phyloP scores from a whole-genome alignment of 805 yeast species.

The Ogataea thermomethanolica region DNA sequence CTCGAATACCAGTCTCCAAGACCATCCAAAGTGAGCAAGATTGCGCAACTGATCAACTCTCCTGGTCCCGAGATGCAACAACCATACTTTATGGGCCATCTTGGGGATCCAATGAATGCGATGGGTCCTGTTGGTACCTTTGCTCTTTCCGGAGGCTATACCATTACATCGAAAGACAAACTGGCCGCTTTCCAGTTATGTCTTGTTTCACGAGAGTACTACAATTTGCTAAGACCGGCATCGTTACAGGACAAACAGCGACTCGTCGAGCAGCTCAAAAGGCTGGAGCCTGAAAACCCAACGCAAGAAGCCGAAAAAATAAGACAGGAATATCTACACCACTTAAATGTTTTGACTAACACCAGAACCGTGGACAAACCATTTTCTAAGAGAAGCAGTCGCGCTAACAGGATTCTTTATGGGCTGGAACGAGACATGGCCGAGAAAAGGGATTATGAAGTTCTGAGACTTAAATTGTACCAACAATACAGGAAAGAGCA shows the following conservation, averaged over 20 bases:
- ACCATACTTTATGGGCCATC: background rate
- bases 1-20: conserved; percentile 2
- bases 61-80: conserved; percentile 12
- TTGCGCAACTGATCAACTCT: conserved; percentile 18
- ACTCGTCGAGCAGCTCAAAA: conserved; percentile 1
- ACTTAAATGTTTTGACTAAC: conserved; percentile 13
- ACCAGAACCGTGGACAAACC: conserved; percentile 12
- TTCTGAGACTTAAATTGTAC: conserved; percentile 26
- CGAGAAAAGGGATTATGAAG: conserved; percentile 34
- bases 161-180: conserved; percentile 8
- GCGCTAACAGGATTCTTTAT: conserved; percentile 9
- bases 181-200: conserved; percentile 15
- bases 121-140: background rate
- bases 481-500: conserved; percentile 27
- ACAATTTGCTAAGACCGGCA: background rate
- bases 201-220: conserved; percentile 8
- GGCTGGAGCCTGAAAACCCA: conserved; percentile 1
- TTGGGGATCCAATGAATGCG: too few species aligned
- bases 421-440: conserved; percentile 30
- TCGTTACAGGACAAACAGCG: background rate
- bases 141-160: background rate
- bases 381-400: conserved; percentile 5
- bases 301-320: conserved; percentile 7
- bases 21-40: conserved; percentile 9
- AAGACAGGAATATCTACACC: conserved; percentile 8